These are phyloP conservation scores for Sporisorium exsertum DNA, from an alignment of 1,284 basidiomycete genomes.

Conservation along the genomic window DNA sequence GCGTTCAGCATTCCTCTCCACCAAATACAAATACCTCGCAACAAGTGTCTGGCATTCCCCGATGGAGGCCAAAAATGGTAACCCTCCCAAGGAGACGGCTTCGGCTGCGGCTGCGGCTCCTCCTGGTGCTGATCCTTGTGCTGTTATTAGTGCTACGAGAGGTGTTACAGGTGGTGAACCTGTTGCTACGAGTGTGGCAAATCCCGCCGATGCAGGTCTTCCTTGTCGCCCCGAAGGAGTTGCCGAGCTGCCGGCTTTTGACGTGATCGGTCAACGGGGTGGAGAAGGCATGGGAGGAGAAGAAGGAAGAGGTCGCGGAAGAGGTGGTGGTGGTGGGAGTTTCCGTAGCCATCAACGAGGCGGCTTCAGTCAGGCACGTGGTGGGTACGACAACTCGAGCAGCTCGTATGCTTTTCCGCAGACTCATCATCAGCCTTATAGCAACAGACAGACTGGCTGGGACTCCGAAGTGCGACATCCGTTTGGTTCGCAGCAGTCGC, in stretches of 20 bases:
- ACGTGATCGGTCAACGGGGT: neutral
- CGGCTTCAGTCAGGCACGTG: neutral
- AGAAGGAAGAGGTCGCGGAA: neutral
- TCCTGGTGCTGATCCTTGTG: neutral
- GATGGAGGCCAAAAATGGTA: conserved; percentile 1
- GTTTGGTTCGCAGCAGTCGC: neutral
- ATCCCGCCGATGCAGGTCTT: neutral
- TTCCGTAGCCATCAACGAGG: neutral
- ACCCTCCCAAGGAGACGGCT: neutral
- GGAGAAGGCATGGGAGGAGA: neutral
- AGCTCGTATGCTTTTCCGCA: neutral
- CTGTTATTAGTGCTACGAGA: neutral
- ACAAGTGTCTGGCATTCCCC: neutral
- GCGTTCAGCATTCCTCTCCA: neutral
- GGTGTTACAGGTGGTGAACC: no score
- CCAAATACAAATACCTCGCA: neutral
- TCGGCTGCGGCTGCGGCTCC: neutral
- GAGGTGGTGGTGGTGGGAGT: neutral
- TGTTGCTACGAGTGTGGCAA: neutral
- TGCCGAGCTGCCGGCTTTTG: neutral
- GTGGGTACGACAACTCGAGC: neutral
- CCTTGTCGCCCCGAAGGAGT: conserved; percentile 11
- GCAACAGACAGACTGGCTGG: neutral
- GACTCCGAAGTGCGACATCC: neutral
- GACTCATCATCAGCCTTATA: neutral